These are phyloP conservation scores for Aegilops tauschii DNA, from an alignment of 176 grass and related monocot species.

Conservation along the genomic window DNA sequence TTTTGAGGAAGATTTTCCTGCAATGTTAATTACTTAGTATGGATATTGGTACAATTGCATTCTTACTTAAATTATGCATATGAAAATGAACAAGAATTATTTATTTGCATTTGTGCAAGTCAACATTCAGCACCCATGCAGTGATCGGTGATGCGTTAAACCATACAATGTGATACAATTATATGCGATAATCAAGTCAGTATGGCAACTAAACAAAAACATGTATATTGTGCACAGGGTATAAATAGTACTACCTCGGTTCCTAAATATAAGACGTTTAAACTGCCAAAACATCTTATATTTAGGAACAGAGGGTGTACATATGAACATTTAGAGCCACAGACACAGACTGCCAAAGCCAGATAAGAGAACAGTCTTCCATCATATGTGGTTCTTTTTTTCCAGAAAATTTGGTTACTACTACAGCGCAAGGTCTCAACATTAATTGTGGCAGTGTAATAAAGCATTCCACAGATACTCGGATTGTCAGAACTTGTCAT, in stretches of 20 bases:
- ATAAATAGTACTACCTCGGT: background rate
- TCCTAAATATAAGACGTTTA: too few relatives aligned
- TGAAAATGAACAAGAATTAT: background rate
- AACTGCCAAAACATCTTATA: too few relatives aligned
- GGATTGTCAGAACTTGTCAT: too few relatives aligned
- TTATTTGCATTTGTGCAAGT: background rate
- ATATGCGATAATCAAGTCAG: background rate
- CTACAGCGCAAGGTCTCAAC: background rate
- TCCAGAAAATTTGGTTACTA: background rate
- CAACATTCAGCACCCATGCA: background rate
- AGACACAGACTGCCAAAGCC: background rate
- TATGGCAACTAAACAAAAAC: background rate
- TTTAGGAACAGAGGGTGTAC: background rate
- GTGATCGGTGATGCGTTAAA: background rate
- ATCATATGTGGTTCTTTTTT: background rate
- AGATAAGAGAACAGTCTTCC: background rate
- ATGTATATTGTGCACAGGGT: background rate
- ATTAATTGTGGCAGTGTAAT: background rate
- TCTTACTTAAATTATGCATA: background rate
- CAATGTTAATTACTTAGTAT: background rate
- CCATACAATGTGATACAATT: background rate
- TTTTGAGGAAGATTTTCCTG: background rate
- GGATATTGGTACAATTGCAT: background rate
- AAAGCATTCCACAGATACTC: background rate
- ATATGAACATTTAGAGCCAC: background rate